These are phyloP conservation scores for Setomelanomma holmii DNA, from an alignment of 2,329 filamentous ascomycete species.

Conservation along the genomic window DNA sequence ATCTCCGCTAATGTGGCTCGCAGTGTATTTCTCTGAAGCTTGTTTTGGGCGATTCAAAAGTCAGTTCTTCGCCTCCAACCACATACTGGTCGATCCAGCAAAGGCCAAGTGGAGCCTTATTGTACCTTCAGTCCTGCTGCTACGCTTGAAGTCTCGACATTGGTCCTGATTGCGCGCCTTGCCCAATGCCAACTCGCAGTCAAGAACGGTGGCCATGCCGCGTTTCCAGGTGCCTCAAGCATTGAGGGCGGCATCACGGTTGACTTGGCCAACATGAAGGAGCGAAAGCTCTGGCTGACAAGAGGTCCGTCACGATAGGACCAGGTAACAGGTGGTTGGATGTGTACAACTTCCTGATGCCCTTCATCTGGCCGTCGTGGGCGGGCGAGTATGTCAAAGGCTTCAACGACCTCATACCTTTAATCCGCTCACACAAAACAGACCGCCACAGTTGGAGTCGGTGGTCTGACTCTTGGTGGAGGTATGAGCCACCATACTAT, in stretches of 20 bases:
- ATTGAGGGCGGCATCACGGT: conserved; percentile 54
- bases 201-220: conserved; percentile 53
- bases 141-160: conserved; percentile 15
- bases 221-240: conserved; percentile 48
- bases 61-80: neutral
- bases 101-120: conserved; percentile 19
- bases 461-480: conserved; percentile 7
- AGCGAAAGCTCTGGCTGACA: conserved; percentile 29
- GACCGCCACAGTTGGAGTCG: neutral
- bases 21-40: neutral
- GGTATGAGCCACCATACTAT: conserved; percentile 19
- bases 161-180: conserved; percentile 17
- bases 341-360: neutral
- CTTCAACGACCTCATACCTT: no score
- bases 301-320: conserved; percentile 28
- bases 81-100: conserved; percentile 37
- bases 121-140: conserved; percentile 29
- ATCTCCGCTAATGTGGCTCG: no score
- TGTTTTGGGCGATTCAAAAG: neutral
- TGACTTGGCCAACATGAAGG: conserved; percentile 45
- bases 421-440: no score
- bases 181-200: conserved; percentile 49
- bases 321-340: conserved; percentile 37
- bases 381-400: neutral
- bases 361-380: neutral